These are phyloP conservation scores for Myrica gale DNA, from an alignment of 306 rosid species.

Conservation along the genomic window DNA sequence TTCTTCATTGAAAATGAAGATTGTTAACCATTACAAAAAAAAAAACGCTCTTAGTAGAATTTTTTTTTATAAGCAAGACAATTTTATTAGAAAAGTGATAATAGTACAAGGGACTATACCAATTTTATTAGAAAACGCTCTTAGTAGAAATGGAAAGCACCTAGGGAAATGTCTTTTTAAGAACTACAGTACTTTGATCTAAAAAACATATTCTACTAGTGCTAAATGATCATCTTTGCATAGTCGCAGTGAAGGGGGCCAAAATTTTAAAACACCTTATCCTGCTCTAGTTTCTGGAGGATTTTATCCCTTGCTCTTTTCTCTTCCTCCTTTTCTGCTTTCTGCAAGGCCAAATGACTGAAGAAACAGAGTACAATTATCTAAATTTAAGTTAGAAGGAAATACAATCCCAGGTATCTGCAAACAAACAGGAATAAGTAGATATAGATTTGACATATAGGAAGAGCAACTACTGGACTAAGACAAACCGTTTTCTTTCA, in stretches of 20 bases:
- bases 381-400: conserved; percentile 13
- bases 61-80: too few species aligned
- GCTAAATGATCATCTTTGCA: conserved; percentile 7
- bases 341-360: conserved; percentile 46
- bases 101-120: too few species aligned
- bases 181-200: not conserved
- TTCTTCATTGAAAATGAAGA: not conserved
- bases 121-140: not conserved
- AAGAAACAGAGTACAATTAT: conserved; percentile 2
- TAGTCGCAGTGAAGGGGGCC: not conserved
- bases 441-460: not conserved
- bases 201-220: conserved; percentile 2
- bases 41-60: too few species aligned
- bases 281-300: conserved; percentile 62
- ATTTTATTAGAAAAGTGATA: too few species aligned
- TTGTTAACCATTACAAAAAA: not conserved
- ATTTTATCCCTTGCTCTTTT: conserved; percentile 63
- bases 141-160: not conserved
- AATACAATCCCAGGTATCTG: not conserved
- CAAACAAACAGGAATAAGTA: not conserved
- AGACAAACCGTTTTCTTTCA: conserved; percentile 62
- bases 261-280: conserved; percentile 57
- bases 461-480: conserved; percentile 14
- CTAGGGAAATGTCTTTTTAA: not conserved
- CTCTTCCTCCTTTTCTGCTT: conserved; percentile 75